Base-by-base conservation (phyloP, 2,329 filamentous ascomycete genomes). In the Stenocarpella maydis region DNA sequence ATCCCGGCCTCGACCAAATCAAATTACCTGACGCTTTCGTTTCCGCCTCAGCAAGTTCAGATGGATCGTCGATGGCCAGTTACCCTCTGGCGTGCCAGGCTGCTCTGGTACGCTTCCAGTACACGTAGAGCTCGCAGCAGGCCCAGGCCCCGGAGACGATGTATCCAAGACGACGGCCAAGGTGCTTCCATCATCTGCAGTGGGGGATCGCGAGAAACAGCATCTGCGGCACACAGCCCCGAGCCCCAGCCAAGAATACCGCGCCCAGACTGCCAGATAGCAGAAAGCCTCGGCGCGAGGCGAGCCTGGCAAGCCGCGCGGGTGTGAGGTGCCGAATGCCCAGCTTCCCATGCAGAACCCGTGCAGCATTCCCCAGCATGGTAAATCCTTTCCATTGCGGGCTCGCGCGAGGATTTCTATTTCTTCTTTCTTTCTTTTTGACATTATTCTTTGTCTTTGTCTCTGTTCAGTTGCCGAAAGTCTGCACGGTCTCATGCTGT, bases 231-330 rank as follows among this genome's bases (percentile, higher is more conserved):
- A 34, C 24, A 28, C 58, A 47, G 41, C 47, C 26, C 58, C 58
- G 47, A 34, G 58, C 58, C 58, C 14, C 41, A 47, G 58, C 58
- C 58, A 61, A 61, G 58, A 61, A 47, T 34, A 61, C 58, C 58
- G 58, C 58, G 47, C 41, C 26, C 58, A 41, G 58, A 3, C 17
- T 34, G 19, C 14, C 41, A 24, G 28, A 47, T 61, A 61, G 58
- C 34, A 34, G 55, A 10, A 61, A 47, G 58, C 47, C 58, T 61
- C 41, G 58, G 41, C 55, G 26, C 12, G 41, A 61, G 28, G 58
- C 58, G 47, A 61, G 41, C 58, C 58, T 45, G 28, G 58, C 58
- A 61, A 61, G 41, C 58, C 58, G 58, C 58, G 58, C 58, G 58
- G 58, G 28, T 61, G 41, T 24, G 58, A 61, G 58, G 26, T 61